Evolutionary conservation across 805 yeast genomes (phyloP).

Genomic region (Schizosaccharomyces octosporus): DNA sequence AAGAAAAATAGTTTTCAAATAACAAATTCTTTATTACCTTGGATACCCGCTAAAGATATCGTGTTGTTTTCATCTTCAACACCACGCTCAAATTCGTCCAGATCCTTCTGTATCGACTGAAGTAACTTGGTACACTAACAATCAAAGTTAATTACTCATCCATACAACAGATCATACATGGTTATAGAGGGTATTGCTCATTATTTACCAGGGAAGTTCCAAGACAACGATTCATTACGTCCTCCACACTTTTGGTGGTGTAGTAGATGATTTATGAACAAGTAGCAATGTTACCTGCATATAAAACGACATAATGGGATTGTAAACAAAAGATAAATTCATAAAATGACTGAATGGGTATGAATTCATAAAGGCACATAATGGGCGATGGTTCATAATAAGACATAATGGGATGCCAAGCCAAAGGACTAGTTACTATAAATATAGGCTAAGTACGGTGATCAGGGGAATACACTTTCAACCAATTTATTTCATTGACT

Average conservation of each 20-base stretch:
- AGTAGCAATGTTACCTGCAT: not conserved
- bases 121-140: not conserved
- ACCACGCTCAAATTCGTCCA: not conserved
- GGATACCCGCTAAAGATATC: not conserved
- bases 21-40: not conserved
- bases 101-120: not conserved
- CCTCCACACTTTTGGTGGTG: not conserved
- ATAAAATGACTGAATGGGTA: too few species aligned
- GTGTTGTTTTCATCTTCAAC: not conserved
- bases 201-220: not conserved
- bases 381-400: too few species aligned
- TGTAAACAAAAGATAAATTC: too few species aligned
- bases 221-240: not conserved
- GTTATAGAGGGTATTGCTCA: not conserved
- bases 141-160: not conserved
- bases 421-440: too few species aligned
- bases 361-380: too few species aligned
- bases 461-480: too few species aligned
- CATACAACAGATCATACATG: not conserved
- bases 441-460: too few species aligned
- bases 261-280: not conserved
- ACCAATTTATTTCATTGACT: too few species aligned
- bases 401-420: too few species aligned
- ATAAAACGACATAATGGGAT: too few species aligned
- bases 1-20: not conserved